Evolutionary conservation across 768 basidiomycete species (phyloP).

Genomic region (Suillus paluster): DNA sequence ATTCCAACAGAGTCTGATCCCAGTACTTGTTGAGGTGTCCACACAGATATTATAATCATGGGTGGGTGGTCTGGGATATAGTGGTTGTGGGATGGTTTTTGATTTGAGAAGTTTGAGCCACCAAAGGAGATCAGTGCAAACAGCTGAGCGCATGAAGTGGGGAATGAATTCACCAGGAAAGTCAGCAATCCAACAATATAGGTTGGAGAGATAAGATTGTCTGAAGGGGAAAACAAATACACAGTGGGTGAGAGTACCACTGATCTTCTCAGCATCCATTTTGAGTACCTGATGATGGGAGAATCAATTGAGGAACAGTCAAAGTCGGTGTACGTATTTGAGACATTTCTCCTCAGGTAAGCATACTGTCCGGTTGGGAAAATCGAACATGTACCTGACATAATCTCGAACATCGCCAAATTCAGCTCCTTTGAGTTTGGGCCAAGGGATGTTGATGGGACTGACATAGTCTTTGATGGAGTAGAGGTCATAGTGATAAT

Average conservation of each 20-base stretch:
- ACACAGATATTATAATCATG: conserved; percentile 31
- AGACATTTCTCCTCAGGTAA: too few species aligned
- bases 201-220: conserved; percentile 26
- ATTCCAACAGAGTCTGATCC: conserved; percentile 39
- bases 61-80: conserved; percentile 11
- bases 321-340: too few species aligned
- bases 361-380: conserved; percentile 20
- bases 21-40: conserved; percentile 45
- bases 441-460: conserved; percentile 29
- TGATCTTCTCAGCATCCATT: conserved; percentile 20
- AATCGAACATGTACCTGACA: conserved; percentile 36
- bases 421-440: conserved; percentile 19
- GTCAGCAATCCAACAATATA: conserved; percentile 18
- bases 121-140: conserved; percentile 38
- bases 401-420: conserved; percentile 25
- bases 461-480: conserved; percentile 5
- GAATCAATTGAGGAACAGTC: too few species aligned
- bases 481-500: neutral
- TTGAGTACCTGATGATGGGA: neutral
- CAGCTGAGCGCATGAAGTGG: conserved; percentile 6
- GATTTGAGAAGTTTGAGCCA: conserved; percentile 29
- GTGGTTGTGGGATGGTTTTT: conserved; percentile 12
- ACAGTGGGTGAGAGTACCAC: conserved; percentile 38
- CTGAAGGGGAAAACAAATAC: conserved; percentile 34
- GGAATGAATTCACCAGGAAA: neutral